Base-by-base conservation (phyloP, 192 early-diverging fungal genomes). In the Mortierella hygrophila region DNA sequence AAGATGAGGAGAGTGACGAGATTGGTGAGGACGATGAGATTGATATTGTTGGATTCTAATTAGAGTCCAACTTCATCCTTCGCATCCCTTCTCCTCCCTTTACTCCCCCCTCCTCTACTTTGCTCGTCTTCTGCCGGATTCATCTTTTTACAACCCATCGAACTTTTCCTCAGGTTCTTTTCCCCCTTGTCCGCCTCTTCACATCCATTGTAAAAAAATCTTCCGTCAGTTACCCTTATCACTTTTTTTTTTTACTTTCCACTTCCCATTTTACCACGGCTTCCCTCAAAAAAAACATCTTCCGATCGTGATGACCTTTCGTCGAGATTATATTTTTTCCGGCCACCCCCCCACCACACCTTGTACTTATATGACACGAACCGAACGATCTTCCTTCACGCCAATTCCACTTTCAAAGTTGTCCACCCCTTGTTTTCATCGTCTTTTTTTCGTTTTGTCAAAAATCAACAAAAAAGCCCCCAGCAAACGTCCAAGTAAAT, bases 1-100 rank as follows among this genome's bases (percentile, higher is more conserved):
- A 77, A 35, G 63, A 63, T 32, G 44, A 72, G 9, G 76, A 77
- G 37, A 70, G 63, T 32, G 68, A 57, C 42, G 82, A 85, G 52
- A 70, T 75, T 72, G 82, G 69, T 41, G 82, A 83, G 68, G 83
- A 78, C 32, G 68, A 69, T 35, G 77, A 78, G 38, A 78, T 78
- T 71, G 77, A 78, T 52, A 54, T 78, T 29, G 77, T 78, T 38
- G 77, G 77, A 15, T 55, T 78, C 49, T 78, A 78, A 60, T 4
- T 9, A 32, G 11, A 47, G 6, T 38, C 35, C 20, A n/a, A 52
- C 26, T 52, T 37, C 41, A 15, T 7, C 10, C 69, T 9, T 23
- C 16, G 68, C n/a, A 38, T 9, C 69, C 38, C 6, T 1, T 41
- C n/a, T 21, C 0, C 69, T 21, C 69, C 69, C 11, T 47, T 29